Evolutionary conservation across 1,139 yeast species (phyloP).

Genomic region (Taiozyma sp.): DNA sequence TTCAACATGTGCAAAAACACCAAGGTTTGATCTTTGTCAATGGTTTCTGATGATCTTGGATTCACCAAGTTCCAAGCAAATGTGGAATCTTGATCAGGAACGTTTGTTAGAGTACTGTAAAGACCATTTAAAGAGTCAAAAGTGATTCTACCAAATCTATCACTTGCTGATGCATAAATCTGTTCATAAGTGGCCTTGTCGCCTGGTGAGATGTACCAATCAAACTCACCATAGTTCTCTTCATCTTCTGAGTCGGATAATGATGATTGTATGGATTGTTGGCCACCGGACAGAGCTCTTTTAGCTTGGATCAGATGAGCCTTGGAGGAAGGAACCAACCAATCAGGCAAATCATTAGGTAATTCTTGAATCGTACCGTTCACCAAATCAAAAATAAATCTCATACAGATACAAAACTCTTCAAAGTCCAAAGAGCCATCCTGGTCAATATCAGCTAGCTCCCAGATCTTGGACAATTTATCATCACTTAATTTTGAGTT

Average conservation of each 20-base stretch:
- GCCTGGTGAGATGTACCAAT: slow-evolving; percentile 94
- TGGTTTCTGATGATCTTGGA: slow-evolving; percentile 81
- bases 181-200: slow-evolving; percentile 78
- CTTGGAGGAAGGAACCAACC: slow-evolving; percentile 91
- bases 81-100: slow-evolving; percentile 83
- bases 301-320: slow-evolving; percentile 81
- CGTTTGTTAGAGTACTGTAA: slow-evolving; percentile 61
- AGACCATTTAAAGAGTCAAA: slow-evolving; percentile 69
- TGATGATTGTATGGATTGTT: slow-evolving; percentile 10
- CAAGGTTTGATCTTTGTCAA: slow-evolving; percentile 89
- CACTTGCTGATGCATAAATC: slow-evolving; percentile 71
- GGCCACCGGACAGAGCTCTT: slow-evolving; percentile 45
- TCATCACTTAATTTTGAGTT: slow-evolving; percentile 79
- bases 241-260: slow-evolving; percentile 26
- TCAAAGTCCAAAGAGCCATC: slow-evolving; percentile 94
- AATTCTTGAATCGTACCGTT: slow-evolving; percentile 63
- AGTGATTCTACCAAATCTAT: slow-evolving; percentile 75
- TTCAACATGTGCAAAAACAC: slow-evolving; percentile 88
- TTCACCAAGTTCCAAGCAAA: slow-evolving; percentile 95
- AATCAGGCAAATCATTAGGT: slow-evolving; percentile 74
- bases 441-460: slow-evolving; percentile 84
- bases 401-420: slow-evolving; percentile 96
- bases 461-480: slow-evolving; percentile 83
- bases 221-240: slow-evolving; percentile 36
- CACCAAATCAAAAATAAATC: slow-evolving; percentile 85